Percentiles rank a stretch among this genome's conserved stretches.
These are phyloP conservation scores for Glycyrrhiza uralensis DNA, from an alignment of 306 rosid genomes.

Conservation along the genomic window DNA sequence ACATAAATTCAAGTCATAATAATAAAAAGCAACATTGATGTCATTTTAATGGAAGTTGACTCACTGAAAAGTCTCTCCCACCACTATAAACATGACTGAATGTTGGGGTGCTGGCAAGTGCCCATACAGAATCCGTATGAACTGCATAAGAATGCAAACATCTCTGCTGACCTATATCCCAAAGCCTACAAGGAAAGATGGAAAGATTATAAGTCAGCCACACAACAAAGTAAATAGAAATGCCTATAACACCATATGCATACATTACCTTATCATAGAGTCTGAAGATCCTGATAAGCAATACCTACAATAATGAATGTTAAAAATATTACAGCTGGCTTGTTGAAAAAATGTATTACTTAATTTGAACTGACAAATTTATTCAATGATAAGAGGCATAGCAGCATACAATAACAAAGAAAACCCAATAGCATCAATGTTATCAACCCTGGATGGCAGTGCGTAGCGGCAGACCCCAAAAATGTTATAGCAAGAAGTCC, in stretches of 20 bases:
- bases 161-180: constrained; percentile 99
- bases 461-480: no score
- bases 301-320: constrained; percentile 53
- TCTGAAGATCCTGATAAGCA: constrained; percentile 99
- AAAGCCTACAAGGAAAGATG: constrained; percentile 58
- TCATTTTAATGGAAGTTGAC: constrained; percentile 40
- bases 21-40: not conserved
- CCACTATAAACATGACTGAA: constrained; percentile 98
- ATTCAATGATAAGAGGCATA: constrained; percentile 6
- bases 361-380: constrained; percentile 1
- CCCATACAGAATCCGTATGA: constrained; percentile 99
- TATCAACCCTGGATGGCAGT: no score
- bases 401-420: not conserved
- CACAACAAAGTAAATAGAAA: constrained; percentile 13
- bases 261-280: constrained; percentile 91
- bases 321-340: constrained; percentile 5
- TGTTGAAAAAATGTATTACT: not conserved
- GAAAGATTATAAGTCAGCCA: constrained; percentile 20
- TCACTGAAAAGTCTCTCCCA: constrained; percentile 96
- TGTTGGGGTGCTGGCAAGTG: constrained; percentile 95
- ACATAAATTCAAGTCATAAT: constrained; percentile 10
- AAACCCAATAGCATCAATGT: not conserved
- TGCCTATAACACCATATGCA: not conserved
- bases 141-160: constrained; percentile 98
- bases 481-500: no score